phyloP scores from a whole-genome alignment of 75 land plant species.

The Isoetes taiwanensis region DNA sequence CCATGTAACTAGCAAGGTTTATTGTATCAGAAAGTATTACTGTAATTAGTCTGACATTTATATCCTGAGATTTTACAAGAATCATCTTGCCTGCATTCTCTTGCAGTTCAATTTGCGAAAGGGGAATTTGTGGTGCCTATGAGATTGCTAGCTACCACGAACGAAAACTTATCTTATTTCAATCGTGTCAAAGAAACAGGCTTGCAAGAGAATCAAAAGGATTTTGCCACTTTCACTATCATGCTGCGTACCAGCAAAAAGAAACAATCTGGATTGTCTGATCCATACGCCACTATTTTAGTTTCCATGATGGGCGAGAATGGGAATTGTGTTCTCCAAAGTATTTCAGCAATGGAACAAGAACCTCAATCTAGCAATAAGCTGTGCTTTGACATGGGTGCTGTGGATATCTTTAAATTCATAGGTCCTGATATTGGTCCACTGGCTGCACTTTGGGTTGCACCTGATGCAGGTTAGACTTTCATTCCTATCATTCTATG shows the following conservation, averaged over 20 bases:
- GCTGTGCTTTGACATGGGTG: slow-evolving; percentile 44
- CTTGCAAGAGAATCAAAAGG: no score
- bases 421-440: slow-evolving; percentile 45
- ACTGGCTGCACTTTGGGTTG: slow-evolving; percentile 63
- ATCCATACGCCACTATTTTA: slow-evolving; percentile 41
- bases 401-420: slow-evolving; percentile 43
- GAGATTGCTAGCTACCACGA: no score
- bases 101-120: no score
- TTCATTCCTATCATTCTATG: background rate
- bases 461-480: slow-evolving; percentile 71
- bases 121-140: no score
- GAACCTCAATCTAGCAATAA: background rate
- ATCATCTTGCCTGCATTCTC: no score
- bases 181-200: no score
- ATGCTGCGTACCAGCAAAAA: slow-evolving; percentile 44
- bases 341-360: slow-evolving; percentile 30
- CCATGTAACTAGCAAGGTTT: no score
- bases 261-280: slow-evolving; percentile 36
- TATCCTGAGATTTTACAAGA: no score
- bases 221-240: no score
- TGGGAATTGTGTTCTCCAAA: slow-evolving; percentile 57
- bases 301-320: slow-evolving; percentile 60
- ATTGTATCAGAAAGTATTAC: no score
- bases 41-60: no score
- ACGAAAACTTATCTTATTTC: no score